Base-by-base conservation (phyloP, 2,329 filamentous ascomycete species). In the Talaromyces sp. region DNA sequence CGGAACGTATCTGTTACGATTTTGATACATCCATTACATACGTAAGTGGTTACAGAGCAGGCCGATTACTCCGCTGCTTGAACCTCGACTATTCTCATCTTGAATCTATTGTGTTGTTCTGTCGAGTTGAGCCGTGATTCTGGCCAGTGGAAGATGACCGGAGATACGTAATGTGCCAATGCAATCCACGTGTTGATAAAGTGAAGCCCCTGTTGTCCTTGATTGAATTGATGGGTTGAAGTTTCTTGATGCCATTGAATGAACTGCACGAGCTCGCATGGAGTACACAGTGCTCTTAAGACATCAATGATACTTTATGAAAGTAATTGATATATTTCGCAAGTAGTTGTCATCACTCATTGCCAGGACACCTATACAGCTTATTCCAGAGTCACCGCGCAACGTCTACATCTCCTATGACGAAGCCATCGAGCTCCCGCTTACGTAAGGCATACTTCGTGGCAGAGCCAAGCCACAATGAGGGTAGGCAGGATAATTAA, bases 391-490 rank as follows among this genome's bases (percentile, higher is more conserved):
- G 27, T 31, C 27, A 6, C 25, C n/a, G 27, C 27, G 49, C 27
- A 33, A n/a, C n/a, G 25, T 50, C 15, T 31, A 31, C 27, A 31
- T 35, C 25, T 33, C 6, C 33, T 13, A 39, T 60, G 27, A 22
- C 3, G n/a, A 59, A 33, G 57, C 27, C 57, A 15, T 11, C n/a
- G 47, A 50, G 31, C 59, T 49, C 10, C 35, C 54, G 60, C 27
- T 62, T 62, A 62, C 25, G 47, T 62, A 62, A 62, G 4, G 35
- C 35, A 25, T 27, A 25, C 27, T 54, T 47, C 33, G 41, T 17
- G 39, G 39, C 41, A 60, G 27, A 31, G 60, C 52, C 33, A 50
- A 61, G 58, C 45, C 60, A 62, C 60, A 19, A 27, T 37, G 59
- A 60, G 57, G 39, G 57, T 22, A 33, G 41, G 41, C 45, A 31